Evolutionary conservation across 345 rosid genomes (phyloP).

Genomic region (Lepidium didymum): DNA sequence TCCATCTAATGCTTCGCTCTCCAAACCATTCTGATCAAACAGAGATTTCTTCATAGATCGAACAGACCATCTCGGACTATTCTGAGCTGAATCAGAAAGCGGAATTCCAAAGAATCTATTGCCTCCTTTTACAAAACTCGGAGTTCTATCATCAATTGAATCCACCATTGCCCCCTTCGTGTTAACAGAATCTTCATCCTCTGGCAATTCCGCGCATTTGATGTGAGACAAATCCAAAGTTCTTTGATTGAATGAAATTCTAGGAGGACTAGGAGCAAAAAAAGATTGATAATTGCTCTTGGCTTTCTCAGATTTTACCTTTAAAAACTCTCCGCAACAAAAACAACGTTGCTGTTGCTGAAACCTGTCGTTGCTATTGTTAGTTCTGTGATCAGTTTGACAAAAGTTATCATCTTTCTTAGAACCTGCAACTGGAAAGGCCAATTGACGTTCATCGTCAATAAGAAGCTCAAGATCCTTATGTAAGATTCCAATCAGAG

Average conservation of each 20-base stretch:
- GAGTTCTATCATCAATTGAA: slow-evolving; percentile 47
- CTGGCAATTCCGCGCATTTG: slow-evolving; percentile 16
- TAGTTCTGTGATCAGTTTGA: slow-evolving; percentile 9
- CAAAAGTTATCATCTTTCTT: slow-evolving; percentile 33
- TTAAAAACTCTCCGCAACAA: slow-evolving; percentile 69
- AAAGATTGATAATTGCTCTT: slow-evolving; percentile 30
- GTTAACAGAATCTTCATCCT: slow-evolving; percentile 14
- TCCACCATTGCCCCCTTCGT: slow-evolving; percentile 14
- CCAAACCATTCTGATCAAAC: slow-evolving; percentile 29
- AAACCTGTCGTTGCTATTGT: slow-evolving; percentile 6
- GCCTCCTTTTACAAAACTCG: slow-evolving; percentile 40
- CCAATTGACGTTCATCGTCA: slow-evolving; percentile 50
- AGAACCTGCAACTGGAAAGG: slow-evolving; percentile 28
- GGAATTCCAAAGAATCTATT: slow-evolving; percentile 82
- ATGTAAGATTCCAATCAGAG: slow-evolving; percentile 71
- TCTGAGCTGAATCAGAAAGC: slow-evolving; percentile 53
- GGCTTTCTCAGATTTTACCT: slow-evolving; percentile 30
- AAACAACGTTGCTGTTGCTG: slow-evolving; percentile 34
- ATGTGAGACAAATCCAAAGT: slow-evolving; percentile 11
- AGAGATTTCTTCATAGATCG: slow-evolving; percentile 41
- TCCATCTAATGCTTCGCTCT: slow-evolving; percentile 40
- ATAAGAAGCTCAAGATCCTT: slow-evolving; percentile 73
- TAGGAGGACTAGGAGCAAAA: slow-evolving; percentile 62
- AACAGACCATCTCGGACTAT: slow-evolving; percentile 53
- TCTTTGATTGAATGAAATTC: slow-evolving; percentile 43